Base-by-base conservation (phyloP, 441 rosid genomes). In the Sinapis alba region DNA sequence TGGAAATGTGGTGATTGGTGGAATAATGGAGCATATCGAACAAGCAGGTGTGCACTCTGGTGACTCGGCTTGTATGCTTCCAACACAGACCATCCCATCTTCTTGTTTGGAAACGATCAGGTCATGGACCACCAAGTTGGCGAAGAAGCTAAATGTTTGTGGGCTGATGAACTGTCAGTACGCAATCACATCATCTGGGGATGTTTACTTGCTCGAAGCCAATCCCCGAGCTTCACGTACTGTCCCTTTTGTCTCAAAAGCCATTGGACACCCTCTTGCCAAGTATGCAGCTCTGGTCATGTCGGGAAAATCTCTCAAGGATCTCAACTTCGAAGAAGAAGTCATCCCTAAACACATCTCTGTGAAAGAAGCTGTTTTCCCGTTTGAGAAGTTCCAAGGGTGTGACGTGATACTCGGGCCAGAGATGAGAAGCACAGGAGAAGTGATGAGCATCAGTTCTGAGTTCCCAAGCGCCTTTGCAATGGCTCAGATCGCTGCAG, bases 151-250 rank as follows among this genome's bases (percentile, higher is more conserved):
- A 53, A 84, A 88, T 12, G 98, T 95, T 9, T 91, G 97, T 74
- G 98, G 99, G 66, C 95, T 95, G 77, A 95, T 95, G 98, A 95
- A 95, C 75, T 95, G 97, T 82, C 98, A 93, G 78, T 95, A 89
- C 21, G 99, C 99, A 3, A 93, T 95, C 69, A 85, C 98, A 58
- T 71, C 86, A 30, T 82, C 93, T 54, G 91, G 91, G 41, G 92
- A 91, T 65, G 98, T 95, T 72, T 95, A 81, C 85, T 84, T 95
- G 82, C 97, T 95, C 1, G 99, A 95, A 85, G 99, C 97, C 24
- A 95, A 95, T 83, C 99, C 98, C 24, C 93, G 98, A 65, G 97
- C 99, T 79, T 95, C 99, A 38, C 97, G 97, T 15, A 91, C 99
- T 13, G 94, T 95, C 56, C 99, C 99, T 41, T 95, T 93, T 80